Percentiles rank a stretch among this genome's conserved stretches.
Conservation (phyloP, 495 filamentous ascomycete genomes). For the Penicillium riverlandense region DNA sequence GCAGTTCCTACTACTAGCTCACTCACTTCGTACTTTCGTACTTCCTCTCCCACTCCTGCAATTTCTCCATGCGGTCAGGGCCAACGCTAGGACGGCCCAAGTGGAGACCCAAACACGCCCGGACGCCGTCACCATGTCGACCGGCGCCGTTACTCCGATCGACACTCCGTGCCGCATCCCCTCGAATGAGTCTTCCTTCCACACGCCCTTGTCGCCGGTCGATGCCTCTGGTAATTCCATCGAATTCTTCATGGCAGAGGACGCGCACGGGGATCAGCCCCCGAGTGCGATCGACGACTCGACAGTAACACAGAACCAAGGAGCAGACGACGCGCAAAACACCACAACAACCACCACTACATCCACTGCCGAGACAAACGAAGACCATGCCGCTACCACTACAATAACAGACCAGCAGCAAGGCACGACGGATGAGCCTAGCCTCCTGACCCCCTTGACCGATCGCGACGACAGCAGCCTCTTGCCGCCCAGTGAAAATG, state of each 20-base stretch:
- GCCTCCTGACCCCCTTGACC: slow-evolving; percentile 29
- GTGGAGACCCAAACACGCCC: slow-evolving; percentile 31
- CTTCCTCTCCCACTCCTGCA: too few relatives aligned
- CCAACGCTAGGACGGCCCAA: too few relatives aligned
- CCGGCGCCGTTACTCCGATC: slow-evolving; percentile 20
- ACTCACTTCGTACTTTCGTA: too few relatives aligned
- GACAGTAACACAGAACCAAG: slow-evolving; percentile 5
- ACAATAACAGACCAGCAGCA: slow-evolving; percentile 6
- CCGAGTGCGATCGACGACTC: slow-evolving; percentile 17
- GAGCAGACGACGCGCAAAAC: slow-evolving; percentile 10
- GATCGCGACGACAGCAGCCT: slow-evolving; percentile 35
- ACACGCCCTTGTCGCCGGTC: slow-evolving; percentile 27
- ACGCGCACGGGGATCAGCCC: slow-evolving; percentile 21
- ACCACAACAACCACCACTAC: slow-evolving; percentile 5
- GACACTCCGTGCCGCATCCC: slow-evolving; percentile 15
- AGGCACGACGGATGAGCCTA: slow-evolving; percentile 10
- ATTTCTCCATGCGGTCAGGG: too few relatives aligned
- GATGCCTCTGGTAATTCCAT: slow-evolving; percentile 25
- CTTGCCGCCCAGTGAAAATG: slow-evolving; percentile 32
- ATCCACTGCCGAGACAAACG: slow-evolving; percentile 4
- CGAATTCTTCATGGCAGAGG: slow-evolving; percentile 31
- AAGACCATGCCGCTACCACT: slow-evolving; percentile 1
- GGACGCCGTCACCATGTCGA: slow-evolving; percentile 34
- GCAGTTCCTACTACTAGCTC: too few relatives aligned
- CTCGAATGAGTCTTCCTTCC: slow-evolving; percentile 24